Conservation (phyloP, 345 rosid species). For the Lumnitzera racemosa region DNA sequence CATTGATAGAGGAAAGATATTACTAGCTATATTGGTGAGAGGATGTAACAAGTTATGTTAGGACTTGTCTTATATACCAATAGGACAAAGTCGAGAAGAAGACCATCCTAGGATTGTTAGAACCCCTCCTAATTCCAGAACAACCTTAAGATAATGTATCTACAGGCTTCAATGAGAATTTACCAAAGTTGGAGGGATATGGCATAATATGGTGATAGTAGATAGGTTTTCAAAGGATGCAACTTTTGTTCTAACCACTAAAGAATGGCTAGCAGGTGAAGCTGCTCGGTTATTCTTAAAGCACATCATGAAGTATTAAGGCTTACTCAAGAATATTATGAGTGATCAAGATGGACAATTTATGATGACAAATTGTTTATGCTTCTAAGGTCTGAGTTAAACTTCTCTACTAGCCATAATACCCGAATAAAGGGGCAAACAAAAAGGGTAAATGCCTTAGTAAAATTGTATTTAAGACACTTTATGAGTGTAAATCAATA, state of each 20-base stretch:
- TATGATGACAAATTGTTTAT: neutral
- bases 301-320: neutral
- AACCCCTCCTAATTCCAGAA: neutral
- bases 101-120: neutral
- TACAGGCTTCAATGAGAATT: neutral
- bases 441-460: neutral
- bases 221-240: neutral
- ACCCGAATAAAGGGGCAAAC: neutral
- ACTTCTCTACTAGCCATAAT: neutral
- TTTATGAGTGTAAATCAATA: neutral
- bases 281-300: neutral
- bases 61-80: slow-evolving; percentile 6
- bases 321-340: neutral
- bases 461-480: neutral
- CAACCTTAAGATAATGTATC: neutral
- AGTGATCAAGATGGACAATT: neutral
- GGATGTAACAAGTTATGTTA: neutral
- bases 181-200: neutral
- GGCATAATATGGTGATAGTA: neutral
- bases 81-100: slow-evolving; percentile 2
- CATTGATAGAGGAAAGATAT: neutral
- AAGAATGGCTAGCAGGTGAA: neutral
- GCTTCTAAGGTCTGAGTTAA: neutral
- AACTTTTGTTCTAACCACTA: neutral
- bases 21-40: neutral